These are phyloP conservation scores for Suhomyces xylopsoci DNA, from an alignment of 805 yeast species.

Conservation along the genomic window DNA sequence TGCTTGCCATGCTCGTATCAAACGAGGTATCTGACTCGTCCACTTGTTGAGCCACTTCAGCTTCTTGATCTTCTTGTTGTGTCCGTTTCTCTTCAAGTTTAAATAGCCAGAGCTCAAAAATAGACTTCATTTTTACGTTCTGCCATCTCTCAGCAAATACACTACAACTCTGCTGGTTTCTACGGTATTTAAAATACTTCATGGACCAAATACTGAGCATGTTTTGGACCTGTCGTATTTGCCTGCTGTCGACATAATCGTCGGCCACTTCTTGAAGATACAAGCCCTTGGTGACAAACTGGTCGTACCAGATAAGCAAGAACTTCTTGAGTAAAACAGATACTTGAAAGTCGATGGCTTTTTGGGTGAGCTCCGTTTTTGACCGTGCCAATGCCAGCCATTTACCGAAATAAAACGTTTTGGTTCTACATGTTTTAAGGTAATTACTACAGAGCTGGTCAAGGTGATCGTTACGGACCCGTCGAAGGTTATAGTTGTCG, in stretches of 20 bases:
- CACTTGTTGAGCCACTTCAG: neutral
- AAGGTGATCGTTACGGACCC: constrained; percentile 7
- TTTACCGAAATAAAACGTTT: neutral
- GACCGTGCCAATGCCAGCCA: neutral
- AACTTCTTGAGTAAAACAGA: constrained; percentile 23
- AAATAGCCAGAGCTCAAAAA: constrained; percentile 38
- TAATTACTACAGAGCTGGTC: neutral
- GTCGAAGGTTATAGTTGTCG: constrained; percentile 13
- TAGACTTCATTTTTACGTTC: constrained; percentile 19
- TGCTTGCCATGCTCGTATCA: constrained; percentile 21
- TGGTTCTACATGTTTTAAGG: neutral
- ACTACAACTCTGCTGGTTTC: constrained; percentile 35
- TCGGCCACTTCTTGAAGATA: constrained; percentile 29
- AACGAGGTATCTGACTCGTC: constrained; percentile 8
- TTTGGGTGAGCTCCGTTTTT: neutral
- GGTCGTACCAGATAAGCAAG: constrained; percentile 34
- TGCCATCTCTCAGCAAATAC: constrained; percentile 34
- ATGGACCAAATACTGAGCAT: constrained; percentile 35
- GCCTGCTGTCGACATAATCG: constrained; percentile 26
- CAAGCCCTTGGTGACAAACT: constrained; percentile 19
- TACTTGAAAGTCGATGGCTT: constrained; percentile 18
- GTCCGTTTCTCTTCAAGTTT: constrained; percentile 16
- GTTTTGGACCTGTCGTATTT: constrained; percentile 23
- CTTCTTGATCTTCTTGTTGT: too few relatives aligned
- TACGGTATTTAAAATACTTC: constrained; percentile 29